Conservation (phyloP, 1,284 basidiomycete genomes). For the Pyrrhoderma lamaoense region DNA sequence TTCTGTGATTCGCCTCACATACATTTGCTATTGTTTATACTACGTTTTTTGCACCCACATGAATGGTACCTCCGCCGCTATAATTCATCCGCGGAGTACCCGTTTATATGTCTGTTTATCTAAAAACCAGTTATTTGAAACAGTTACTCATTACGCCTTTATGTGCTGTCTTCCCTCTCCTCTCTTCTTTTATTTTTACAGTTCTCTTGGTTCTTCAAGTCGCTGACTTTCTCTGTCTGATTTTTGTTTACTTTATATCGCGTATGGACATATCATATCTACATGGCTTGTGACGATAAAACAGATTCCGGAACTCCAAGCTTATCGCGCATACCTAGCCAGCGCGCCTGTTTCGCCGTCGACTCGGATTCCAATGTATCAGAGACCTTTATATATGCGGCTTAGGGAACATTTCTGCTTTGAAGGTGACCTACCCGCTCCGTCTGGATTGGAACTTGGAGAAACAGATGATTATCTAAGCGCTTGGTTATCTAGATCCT, state of each 20-base stretch:
- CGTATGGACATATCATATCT: no score
- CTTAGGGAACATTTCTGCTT: constrained; percentile 43
- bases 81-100: no score
- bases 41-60: no score
- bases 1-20: not conserved
- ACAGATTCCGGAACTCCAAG: constrained; percentile 24
- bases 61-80: no score
- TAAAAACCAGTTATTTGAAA: no score
- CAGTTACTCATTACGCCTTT: no score
- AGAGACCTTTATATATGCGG: constrained; percentile 33
- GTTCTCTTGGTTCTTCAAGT: no score
- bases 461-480: constrained; percentile 37
- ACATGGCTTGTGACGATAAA: not conserved
- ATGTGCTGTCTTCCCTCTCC: no score
- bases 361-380: constrained; percentile 24
- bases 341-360: constrained; percentile 20
- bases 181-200: no score
- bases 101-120: no score
- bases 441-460: constrained; percentile 25
- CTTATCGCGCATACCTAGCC: constrained; percentile 24
- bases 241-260: no score
- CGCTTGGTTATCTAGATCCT: constrained; percentile 37
- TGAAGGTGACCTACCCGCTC: constrained; percentile 30
- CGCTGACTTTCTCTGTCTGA: no score
- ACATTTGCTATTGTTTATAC: not conserved